phyloP scores from a whole-genome alignment of 2,329 filamentous ascomycete species.

The Exutisphaerella laricina region DNA sequence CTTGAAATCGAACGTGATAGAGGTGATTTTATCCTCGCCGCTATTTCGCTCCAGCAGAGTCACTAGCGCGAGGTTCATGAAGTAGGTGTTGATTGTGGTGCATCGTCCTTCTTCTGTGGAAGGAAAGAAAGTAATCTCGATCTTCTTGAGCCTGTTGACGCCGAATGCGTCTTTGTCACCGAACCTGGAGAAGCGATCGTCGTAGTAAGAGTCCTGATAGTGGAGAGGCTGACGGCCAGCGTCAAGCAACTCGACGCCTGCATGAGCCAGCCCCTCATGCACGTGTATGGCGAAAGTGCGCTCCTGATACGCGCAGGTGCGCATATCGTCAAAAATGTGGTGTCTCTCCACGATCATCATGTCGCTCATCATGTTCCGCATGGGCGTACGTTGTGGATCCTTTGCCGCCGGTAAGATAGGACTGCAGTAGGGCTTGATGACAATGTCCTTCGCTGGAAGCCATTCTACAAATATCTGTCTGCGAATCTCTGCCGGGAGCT shows the following conservation, averaged over 20 bases:
- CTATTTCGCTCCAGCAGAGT: conserved; percentile 22
- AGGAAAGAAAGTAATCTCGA: conserved; percentile 26
- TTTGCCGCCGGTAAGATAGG: conserved; percentile 3
- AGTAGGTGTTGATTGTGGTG: conserved; percentile 27
- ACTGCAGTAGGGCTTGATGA: conserved; percentile 16
- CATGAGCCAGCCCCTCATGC: conserved; percentile 24
- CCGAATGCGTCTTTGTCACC: conserved; percentile 21
- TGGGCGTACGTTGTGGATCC: conserved; percentile 6
- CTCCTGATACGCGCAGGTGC: conserved; percentile 26
- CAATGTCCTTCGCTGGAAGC: conserved; percentile 13
- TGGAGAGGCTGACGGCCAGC: conserved; percentile 30
- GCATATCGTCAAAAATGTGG: conserved; percentile 19
- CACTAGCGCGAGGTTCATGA: conserved; percentile 26
- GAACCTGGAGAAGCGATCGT: conserved; percentile 29
- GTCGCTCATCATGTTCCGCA: conserved; percentile 19
- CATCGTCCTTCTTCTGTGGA: conserved; percentile 14
- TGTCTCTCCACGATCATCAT: conserved; percentile 26
- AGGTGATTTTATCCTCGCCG: conserved; percentile 19
- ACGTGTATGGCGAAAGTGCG: conserved; percentile 29
- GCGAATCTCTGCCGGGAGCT: conserved; percentile 22
- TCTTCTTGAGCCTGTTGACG: conserved; percentile 27
- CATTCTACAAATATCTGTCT: conserved; percentile 16
- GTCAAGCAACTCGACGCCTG: conserved; percentile 31
- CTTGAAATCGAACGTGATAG: conserved; percentile 24
- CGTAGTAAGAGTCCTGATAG: conserved; percentile 7